A percentile compares a stretch with the other conserved stretches of the same genome.
These are phyloP conservation scores for Penicillium janthinellum DNA, from an alignment of 2,329 filamentous ascomycete genomes.

Conservation along the genomic window DNA sequence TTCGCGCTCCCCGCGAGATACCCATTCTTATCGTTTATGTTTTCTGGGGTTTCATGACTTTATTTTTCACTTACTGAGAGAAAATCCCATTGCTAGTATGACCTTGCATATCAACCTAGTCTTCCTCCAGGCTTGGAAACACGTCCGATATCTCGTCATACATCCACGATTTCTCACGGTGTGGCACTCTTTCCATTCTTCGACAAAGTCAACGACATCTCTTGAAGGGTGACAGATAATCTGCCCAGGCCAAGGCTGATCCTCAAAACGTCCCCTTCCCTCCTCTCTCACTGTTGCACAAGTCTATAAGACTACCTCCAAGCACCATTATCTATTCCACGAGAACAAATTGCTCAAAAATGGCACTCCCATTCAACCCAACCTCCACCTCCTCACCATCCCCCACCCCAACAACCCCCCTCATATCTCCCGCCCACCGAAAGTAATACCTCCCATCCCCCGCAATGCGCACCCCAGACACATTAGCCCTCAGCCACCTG, in stretches of 20 bases:
- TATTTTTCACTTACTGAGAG: not conserved
- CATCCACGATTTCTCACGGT: no score
- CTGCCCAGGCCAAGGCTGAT: no score
- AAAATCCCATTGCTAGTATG: no score
- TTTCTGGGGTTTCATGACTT: not conserved
- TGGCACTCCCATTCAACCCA: constrained; percentile 20
- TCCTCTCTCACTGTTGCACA: no score
- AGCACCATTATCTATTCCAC: constrained; percentile 5
- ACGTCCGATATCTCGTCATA: no score
- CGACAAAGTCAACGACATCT: no score
- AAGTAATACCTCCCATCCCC: constrained; percentile 23
- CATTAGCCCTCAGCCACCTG: constrained; percentile 14
- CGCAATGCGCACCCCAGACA: constrained; percentile 14
- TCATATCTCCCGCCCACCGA: constrained; percentile 27
- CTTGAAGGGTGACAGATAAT: no score
- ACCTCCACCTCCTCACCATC: not conserved
- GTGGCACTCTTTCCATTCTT: no score
- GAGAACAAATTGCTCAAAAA: constrained; percentile 31
- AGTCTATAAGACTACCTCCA: no score
- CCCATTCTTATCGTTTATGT: not conserved
- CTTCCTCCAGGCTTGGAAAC: no score
- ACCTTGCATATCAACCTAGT: no score
- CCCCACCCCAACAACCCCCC: not conserved
- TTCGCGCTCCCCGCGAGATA: constrained; percentile 21
- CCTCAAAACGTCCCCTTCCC: no score